Conservation (phyloP, 176 grass and related monocot species). For the Zoysia japonica region DNA sequence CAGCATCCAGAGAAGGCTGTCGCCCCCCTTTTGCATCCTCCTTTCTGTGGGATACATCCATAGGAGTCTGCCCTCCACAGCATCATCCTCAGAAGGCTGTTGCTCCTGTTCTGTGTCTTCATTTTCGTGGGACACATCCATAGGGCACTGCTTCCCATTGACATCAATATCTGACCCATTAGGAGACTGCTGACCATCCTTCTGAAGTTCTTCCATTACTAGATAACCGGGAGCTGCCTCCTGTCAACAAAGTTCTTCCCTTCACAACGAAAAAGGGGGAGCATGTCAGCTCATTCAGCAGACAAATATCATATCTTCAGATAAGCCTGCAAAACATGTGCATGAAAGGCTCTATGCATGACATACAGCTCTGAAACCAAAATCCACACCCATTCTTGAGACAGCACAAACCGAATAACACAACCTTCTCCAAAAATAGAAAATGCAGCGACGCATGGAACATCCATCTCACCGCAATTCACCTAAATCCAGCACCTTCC, state of each 20-base stretch:
- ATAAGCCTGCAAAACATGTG: not conserved
- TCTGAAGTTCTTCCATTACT: conserved; percentile 21
- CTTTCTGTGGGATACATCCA: conserved; percentile 20
- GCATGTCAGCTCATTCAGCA: not conserved
- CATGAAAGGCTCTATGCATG: conserved; percentile 6
- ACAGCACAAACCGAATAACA: not conserved
- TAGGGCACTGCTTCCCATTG: not conserved
- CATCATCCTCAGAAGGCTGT: conserved; percentile 22
- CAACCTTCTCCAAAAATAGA: not conserved
- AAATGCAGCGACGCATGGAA: not conserved
- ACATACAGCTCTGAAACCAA: not conserved
- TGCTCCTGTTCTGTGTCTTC: not conserved
- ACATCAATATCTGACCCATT: conserved; percentile 19
- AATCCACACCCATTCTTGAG: not conserved
- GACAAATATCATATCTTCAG: not conserved
- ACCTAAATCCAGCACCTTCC: not conserved
- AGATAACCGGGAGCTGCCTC: not conserved
- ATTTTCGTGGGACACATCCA: not conserved
- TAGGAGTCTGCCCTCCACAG: conserved; percentile 19
- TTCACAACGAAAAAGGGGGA: not conserved
- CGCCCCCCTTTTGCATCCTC: no score
- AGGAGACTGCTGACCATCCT: conserved; percentile 9
- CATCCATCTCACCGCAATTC: conserved; percentile 13
- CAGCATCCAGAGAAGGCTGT: not conserved
- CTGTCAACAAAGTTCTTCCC: not conserved